These are phyloP conservation scores for Nannochloropsis gaditana DNA, from an alignment of 108 stramenopile species.

Conservation along the genomic window DNA sequence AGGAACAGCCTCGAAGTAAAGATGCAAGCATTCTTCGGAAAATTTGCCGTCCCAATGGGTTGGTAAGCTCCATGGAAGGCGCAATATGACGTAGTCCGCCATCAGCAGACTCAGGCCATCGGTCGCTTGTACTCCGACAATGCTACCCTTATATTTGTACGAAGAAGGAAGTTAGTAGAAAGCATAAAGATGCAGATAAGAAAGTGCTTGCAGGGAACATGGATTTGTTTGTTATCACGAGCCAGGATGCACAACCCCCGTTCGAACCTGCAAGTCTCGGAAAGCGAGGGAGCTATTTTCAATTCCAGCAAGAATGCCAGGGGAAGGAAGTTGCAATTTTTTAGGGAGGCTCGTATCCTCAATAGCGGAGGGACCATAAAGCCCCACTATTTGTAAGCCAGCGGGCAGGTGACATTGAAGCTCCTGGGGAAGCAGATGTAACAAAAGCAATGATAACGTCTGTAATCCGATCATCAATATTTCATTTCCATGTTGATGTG, in stretches of 20 bases:
- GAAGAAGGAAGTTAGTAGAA: neutral
- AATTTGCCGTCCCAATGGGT: neutral
- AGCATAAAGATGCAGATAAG: too few relatives aligned
- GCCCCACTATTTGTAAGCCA: neutral
- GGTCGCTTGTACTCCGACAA: neutral
- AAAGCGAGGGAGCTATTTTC: neutral
- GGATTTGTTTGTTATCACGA: too few relatives aligned
- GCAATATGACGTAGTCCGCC: neutral
- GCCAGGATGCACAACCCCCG: neutral
- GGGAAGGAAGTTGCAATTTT: neutral
- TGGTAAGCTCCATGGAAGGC: neutral
- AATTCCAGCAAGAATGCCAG: neutral
- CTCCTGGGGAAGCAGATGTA: neutral
- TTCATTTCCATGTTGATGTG: too few relatives aligned
- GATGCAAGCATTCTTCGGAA: neutral
- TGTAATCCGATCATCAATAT: too few relatives aligned
- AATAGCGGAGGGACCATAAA: neutral
- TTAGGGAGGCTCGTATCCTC: neutral
- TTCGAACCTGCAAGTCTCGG: neutral
- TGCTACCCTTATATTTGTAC: neutral
- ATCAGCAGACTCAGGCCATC: conserved; percentile 3
- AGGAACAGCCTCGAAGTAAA: neutral
- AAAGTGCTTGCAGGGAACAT: too few relatives aligned
- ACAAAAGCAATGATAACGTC: too few relatives aligned
- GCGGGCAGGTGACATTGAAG: neutral